Conservation (phyloP, 495 filamentous ascomycete genomes). For the Aspergillus ellipticus region DNA sequence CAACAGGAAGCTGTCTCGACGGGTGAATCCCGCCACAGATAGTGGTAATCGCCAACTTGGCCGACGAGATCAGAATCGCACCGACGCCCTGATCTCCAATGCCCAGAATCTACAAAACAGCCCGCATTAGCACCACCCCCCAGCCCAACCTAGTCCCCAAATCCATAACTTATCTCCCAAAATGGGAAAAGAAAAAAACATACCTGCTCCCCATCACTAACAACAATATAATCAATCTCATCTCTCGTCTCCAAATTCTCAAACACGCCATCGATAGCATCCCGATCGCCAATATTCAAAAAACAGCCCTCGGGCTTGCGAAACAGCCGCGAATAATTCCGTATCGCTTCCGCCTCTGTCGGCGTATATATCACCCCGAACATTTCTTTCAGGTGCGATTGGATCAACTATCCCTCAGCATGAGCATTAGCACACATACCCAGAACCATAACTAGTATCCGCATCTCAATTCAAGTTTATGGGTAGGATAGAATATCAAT, state of each 20-base stretch:
- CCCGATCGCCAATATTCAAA: constrained; percentile 46
- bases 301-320: constrained; percentile 72
- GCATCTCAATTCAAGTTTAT: too few species aligned
- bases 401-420: constrained; percentile 46
- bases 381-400: constrained; percentile 76
- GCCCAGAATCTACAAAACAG: constrained; percentile 77
- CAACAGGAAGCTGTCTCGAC: constrained; percentile 72
- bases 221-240: constrained; percentile 86
- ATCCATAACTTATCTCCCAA: too few species aligned
- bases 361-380: constrained; percentile 86
- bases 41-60: constrained; percentile 79
- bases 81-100: constrained; percentile 93
- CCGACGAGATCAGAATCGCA: constrained; percentile 78
- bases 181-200: too few species aligned
- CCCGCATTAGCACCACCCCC: too few species aligned
- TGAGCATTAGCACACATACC: too few species aligned
- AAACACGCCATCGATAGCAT: constrained; percentile 59
- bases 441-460: too few species aligned
- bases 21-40: constrained; percentile 84
- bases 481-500: too few species aligned
- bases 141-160: too few species aligned
- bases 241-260: constrained; percentile 63
- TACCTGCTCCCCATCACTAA: constrained; percentile 71
- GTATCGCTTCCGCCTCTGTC: constrained; percentile 87
- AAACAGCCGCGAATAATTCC: constrained; percentile 78